Evolutionary conservation across 352 stramenopile genomes (phyloP).

Genomic region (Globisporangium cederbergense): DNA sequence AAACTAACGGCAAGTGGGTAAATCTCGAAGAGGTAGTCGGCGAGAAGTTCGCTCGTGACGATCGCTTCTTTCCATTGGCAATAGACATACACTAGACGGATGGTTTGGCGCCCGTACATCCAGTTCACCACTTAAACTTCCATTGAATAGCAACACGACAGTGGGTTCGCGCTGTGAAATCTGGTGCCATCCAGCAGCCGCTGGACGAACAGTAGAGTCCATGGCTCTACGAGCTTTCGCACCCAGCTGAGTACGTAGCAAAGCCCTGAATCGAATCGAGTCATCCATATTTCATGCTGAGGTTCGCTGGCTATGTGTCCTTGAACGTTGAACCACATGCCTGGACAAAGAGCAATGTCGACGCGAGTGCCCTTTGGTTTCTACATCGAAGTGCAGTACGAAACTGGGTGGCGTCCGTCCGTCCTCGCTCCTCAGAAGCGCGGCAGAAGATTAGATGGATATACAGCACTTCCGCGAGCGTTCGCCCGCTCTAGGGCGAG

Average conservation of each 20-base stretch:
- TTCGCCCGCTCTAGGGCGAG: not conserved
- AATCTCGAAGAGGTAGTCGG: not conserved
- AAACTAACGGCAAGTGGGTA: not conserved
- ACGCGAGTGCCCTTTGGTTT: not conserved
- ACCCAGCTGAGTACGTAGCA: not conserved
- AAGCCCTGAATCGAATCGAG: not conserved
- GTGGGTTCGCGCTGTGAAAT: not conserved
- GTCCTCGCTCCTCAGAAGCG: not conserved
- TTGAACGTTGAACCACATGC: not conserved
- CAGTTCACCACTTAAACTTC: constrained; percentile 4
- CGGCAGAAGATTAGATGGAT: not conserved
- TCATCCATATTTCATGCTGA: not conserved
- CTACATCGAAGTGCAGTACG: not conserved
- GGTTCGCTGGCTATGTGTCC: too few relatives aligned
- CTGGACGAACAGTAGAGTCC: not conserved
- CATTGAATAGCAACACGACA: not conserved
- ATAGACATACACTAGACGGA: too few relatives aligned
- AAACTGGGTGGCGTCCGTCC: not conserved
- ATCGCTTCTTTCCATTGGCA: not conserved
- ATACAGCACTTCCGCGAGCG: not conserved
- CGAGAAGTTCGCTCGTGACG: not conserved
- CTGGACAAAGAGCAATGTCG: too few relatives aligned
- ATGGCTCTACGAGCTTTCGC: too few relatives aligned
- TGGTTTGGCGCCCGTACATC: not conserved
- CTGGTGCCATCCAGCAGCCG: not conserved